Evolutionary conservation across 345 rosid genomes (phyloP), one percentile per base, ranked within the genome.

Genomic region (Psidium guajava): DNA sequence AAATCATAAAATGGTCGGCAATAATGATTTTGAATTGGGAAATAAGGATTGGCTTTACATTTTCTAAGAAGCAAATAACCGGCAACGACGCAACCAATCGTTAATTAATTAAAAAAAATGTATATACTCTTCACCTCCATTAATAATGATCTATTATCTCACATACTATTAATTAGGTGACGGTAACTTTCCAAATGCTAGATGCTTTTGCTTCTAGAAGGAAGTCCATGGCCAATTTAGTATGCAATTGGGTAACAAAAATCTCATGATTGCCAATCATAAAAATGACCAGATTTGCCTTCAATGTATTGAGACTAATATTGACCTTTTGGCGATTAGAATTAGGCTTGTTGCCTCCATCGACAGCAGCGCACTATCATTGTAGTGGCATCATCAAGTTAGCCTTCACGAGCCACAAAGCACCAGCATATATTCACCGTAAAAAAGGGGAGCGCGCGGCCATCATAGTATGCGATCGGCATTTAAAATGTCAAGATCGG

Each of bases 131-230:
- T 32, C 77, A 16, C 12, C 18, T 64, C 28, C 77, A 18, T 16
- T 64, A 32, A 64, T 64, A 18, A 11, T 3, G 0, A 69, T 69
- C 18, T 0, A 1, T 36, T 3, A 32, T 1, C 1, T 2, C 28
- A 3, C 36, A 3, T 6, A 12, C 2, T 9, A 59, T 59, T 5
- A 13, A 59, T 59, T 27, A 6, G 36, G 36, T 6, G 5, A 27
- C 2, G 1, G 10, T 1, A 3, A 59, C 74, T 61, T 1, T 2
- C 36, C 50, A 13, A 27, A 1, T 27, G 44, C 12, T 32, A 32
- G 75, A 64, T 64, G 32, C 12, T 32, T 64, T 64, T 64, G 75
- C 24, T 64, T 32, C 1, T 1, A 64, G 75, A 64, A 32, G 24
- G 44, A 32, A 64, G 6, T 16, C 44, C 24, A 18, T 3, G 44